Conservation (phyloP, 164 flowering plant genomes). For the Stephania yunnanensis region DNA sequence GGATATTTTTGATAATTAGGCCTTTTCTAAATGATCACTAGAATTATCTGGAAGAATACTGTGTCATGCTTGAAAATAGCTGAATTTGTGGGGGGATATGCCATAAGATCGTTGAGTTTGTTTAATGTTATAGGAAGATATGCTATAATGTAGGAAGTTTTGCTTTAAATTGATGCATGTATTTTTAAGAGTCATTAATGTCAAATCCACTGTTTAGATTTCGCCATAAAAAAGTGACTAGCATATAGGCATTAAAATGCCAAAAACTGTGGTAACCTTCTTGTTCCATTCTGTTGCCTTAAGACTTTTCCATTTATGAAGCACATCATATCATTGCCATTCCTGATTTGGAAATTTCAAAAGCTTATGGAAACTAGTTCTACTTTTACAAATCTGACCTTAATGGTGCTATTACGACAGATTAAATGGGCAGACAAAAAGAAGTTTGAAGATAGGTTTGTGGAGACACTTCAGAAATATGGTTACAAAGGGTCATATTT, state of each 20-base stretch:
- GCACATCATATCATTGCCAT: background rate
- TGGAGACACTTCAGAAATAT: constrained; percentile 75
- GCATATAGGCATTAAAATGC: background rate
- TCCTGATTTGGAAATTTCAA: background rate
- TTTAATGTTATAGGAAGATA: no score
- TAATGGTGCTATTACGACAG: constrained; percentile 32
- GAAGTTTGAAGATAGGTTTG: constrained; percentile 83
- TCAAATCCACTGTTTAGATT: no score
- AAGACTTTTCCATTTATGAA: background rate
- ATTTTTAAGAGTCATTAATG: no score
- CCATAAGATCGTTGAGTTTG: no score
- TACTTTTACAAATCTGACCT: background rate
- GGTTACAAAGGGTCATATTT: constrained; percentile 83
- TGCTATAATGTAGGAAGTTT: no score
- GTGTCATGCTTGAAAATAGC: no score
- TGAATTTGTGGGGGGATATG: no score
- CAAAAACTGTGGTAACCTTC: background rate
- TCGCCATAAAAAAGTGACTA: no score
- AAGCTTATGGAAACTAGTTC: background rate
- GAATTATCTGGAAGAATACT: background rate
- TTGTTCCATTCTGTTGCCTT: background rate
- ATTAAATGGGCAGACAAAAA: constrained; percentile 87
- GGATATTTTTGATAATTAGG: no score
- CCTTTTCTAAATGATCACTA: background rate
- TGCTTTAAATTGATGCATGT: no score